A percentile compares a stretch with the other conserved stretches of the same genome.
These are phyloP conservation scores for Colletotrichum simmondsii DNA, from an alignment of 2,329 filamentous ascomycete species.

Conservation along the genomic window DNA sequence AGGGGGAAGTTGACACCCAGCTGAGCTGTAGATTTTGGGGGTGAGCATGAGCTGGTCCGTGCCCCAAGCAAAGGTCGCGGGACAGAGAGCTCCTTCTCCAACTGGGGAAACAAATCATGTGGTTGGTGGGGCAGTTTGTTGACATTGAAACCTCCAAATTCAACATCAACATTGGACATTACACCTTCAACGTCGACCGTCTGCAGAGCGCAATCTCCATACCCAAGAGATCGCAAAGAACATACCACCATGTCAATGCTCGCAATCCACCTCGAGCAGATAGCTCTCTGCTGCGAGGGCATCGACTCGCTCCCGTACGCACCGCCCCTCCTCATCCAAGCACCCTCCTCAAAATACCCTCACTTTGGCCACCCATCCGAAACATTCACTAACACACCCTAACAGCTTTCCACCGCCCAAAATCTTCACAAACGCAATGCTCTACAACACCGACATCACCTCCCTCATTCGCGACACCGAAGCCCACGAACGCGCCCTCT, in stretches of 20 bases:
- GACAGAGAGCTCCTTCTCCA: not conserved
- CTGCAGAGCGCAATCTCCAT: not conserved
- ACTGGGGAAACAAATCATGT: not conserved
- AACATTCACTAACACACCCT: not conserved
- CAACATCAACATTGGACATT: not conserved
- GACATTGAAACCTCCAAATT: constrained; percentile 17
- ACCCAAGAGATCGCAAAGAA: not conserved
- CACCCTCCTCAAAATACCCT: not conserved
- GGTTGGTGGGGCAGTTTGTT: constrained; percentile 32
- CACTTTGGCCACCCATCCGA: constrained; percentile 12
- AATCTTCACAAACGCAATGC: constrained; percentile 93
- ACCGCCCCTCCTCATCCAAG: constrained; percentile 22
- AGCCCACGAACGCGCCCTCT: constrained; percentile 91
- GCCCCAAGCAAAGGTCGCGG: not conserved
- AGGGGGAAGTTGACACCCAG: not conserved
- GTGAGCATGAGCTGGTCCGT: constrained; percentile 7
- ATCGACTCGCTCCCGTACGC: constrained; percentile 79
- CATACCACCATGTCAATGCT: constrained; percentile 71
- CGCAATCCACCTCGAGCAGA: constrained; percentile 79
- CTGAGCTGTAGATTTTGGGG: not conserved
- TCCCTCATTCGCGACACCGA: constrained; percentile 95
- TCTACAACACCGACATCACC: constrained; percentile 91
- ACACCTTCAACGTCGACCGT: too few relatives aligned
- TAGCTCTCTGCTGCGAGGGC: constrained; percentile 78
- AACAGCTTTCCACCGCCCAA: constrained; percentile 87